Evolutionary conservation across 192 early-diverging fungal species (phyloP), one percentile per base, ranked within the genome.

Genomic region (Gamsiella multidivaricata): DNA sequence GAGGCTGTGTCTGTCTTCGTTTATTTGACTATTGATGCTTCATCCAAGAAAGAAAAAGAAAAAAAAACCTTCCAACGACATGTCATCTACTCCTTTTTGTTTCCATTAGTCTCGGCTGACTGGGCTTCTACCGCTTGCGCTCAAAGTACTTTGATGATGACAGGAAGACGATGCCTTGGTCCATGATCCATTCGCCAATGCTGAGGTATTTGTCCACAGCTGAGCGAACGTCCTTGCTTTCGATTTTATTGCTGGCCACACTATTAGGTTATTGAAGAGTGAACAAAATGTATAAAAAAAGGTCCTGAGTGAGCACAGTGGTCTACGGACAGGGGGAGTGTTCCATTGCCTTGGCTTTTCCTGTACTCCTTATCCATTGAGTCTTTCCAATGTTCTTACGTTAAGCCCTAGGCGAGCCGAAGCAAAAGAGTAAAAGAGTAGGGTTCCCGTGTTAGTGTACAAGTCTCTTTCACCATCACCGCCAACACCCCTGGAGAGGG

Each of bases 181-280:
- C 85, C 49, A 88, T 54, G 5, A 82, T 66, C 71, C 80, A 83
- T 42, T 88, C 86, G 15, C 86, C 85, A 39, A 85, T 61, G 15
- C 61, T 53, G 47, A 88, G 78, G 34, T 86, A 88, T 52, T 76
- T 73, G 17, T 85, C 83, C 10, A 86, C 70, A 36, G 57, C 57
- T 10, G 81, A 69, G 18, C 80, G 83, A 25, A 85, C 20, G 18
- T 82, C 85, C 47, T 82, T 80, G 56, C 63, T 83, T 28, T 88
- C 70, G n/a, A 88, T 81, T 22, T 76, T 80, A 41, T 69, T 73
- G 18, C 64, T 81, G 12, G 85, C 79, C 15, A 81, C 65, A 60
- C 82, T 83, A 67, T 64, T 37, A 36, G 18, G 6, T 14, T 28
- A 37, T 10, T 17, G 29, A 53, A 5, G 53, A 57, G 39, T 54